Percentiles rank a stretch among this genome's conserved stretches.
These are phyloP conservation scores for Rhizophora apiculata DNA, from an alignment of 345 rosid genomes.

Conservation along the genomic window DNA sequence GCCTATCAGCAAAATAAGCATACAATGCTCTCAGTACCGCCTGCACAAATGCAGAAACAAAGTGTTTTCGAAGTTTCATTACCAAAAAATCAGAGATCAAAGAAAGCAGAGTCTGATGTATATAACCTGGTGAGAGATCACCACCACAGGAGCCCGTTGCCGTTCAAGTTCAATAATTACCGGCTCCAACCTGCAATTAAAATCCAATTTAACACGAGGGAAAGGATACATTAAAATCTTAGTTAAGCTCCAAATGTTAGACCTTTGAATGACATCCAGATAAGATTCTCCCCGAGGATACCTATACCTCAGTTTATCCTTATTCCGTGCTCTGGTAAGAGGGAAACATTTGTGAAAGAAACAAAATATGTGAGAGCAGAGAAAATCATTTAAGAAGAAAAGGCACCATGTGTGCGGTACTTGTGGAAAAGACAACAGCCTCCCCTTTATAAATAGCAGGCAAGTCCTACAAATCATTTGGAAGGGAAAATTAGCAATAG, in stretches of 20 bases:
- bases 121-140: constrained; percentile 94
- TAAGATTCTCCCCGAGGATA: constrained; percentile 99
- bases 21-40: constrained; percentile 99
- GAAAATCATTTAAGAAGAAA: not conserved
- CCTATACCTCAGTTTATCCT: constrained; percentile 90
- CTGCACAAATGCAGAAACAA: constrained; percentile 36
- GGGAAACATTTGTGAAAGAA: constrained; percentile 1
- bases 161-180: constrained; percentile 97
- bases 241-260: constrained; percentile 1
- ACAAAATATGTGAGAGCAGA: not conserved
- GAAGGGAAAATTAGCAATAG: not conserved
- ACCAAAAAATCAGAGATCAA: not conserved
- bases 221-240: not conserved
- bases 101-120: constrained; percentile 11
- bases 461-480: not conserved
- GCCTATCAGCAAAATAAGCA: constrained; percentile 97
- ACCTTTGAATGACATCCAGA: constrained; percentile 99
- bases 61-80: not conserved
- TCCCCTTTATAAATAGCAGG: not conserved
- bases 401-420: not conserved
- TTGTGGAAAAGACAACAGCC: not conserved
- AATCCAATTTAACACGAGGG: constrained; percentile 7
- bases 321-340: constrained; percentile 60
- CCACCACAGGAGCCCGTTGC: constrained; percentile 97
- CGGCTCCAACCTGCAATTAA: constrained; percentile 81